Evolutionary conservation across 257 asterid species (phyloP).

Genomic region (Solanum lignicaule): DNA sequence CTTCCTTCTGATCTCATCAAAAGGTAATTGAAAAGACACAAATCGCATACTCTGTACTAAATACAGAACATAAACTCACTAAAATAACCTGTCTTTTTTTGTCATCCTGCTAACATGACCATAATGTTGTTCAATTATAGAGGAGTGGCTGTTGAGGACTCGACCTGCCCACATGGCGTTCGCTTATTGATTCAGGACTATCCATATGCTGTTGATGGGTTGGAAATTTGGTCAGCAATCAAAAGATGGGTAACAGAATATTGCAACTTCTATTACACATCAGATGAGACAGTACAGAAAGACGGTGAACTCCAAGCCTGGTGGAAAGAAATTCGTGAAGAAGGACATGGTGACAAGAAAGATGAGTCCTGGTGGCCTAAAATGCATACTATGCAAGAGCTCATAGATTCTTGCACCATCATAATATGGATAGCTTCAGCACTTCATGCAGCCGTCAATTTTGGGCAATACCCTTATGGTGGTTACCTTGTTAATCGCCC

Average conservation of each 20-base stretch:
- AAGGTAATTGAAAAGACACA: conserved; percentile 25
- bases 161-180: conserved; percentile 42
- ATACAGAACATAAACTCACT: not conserved
- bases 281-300: conserved; percentile 23
- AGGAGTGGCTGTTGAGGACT: conserved; percentile 54
- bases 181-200: conserved; percentile 60
- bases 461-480: conserved; percentile 58
- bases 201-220: conserved; percentile 78
- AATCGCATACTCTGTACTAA: not conserved
- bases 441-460: conserved; percentile 66
- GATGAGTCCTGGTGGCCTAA: conserved; percentile 70
- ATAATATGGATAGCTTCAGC: conserved; percentile 76
- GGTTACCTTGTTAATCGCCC: conserved; percentile 67
- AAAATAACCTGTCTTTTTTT: not conserved
- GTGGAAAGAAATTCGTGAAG: conserved; percentile 63
- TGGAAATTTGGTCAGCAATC: conserved; percentile 72
- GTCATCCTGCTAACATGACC: not conserved
- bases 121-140: conserved; percentile 14
- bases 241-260: conserved; percentile 59
- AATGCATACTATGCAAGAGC: conserved; percentile 44
- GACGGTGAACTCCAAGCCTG: conserved; percentile 66
- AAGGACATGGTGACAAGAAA: conserved; percentile 65
- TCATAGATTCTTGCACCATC: conserved; percentile 51
- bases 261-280: conserved; percentile 48
- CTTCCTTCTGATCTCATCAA: conserved; percentile 54